Conservation (phyloP, 148 eudicot genomes). For the Rhododendron ferrugineum region DNA sequence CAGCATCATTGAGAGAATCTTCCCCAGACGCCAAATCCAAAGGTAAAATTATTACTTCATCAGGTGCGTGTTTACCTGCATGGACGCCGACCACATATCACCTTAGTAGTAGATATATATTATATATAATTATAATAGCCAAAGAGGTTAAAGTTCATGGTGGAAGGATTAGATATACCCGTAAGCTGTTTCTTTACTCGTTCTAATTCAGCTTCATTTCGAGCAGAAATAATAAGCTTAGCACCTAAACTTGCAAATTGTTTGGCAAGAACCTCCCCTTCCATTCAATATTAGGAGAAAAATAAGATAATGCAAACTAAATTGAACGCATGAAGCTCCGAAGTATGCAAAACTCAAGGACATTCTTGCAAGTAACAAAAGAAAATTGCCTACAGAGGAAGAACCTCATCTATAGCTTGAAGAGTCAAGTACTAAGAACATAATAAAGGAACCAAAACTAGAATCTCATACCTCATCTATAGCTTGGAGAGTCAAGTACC, state of each 20-base stretch:
- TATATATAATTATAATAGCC: background rate
- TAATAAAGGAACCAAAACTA: background rate
- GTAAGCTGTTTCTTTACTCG: slow-evolving; percentile 69
- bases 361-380: background rate
- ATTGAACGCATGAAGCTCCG: background rate
- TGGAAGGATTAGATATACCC: slow-evolving; percentile 34
- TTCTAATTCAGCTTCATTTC: slow-evolving; percentile 78
- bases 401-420: background rate
- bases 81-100: background rate
- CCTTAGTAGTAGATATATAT: background rate
- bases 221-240: slow-evolving; percentile 82
- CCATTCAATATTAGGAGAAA: slow-evolving; percentile 12
- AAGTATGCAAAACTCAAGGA: background rate
- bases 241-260: slow-evolving; percentile 90
- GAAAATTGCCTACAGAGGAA: background rate
- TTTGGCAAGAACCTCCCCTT: slow-evolving; percentile 87
- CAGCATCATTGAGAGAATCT: slow-evolving; percentile 57
- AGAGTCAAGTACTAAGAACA: background rate
- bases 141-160: background rate
- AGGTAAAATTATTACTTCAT: slow-evolving; percentile 73
- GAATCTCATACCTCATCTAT: too few species aligned
- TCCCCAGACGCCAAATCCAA: slow-evolving; percentile 86
- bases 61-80: slow-evolving; percentile 80
- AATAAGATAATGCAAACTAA: slow-evolving; percentile 3
- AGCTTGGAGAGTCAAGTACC: background rate